A percentile compares a stretch with the other conserved stretches of the same genome.
These are phyloP conservation scores for Leccinum variicolor DNA, from an alignment of 768 basidiomycete genomes.

Conservation along the genomic window DNA sequence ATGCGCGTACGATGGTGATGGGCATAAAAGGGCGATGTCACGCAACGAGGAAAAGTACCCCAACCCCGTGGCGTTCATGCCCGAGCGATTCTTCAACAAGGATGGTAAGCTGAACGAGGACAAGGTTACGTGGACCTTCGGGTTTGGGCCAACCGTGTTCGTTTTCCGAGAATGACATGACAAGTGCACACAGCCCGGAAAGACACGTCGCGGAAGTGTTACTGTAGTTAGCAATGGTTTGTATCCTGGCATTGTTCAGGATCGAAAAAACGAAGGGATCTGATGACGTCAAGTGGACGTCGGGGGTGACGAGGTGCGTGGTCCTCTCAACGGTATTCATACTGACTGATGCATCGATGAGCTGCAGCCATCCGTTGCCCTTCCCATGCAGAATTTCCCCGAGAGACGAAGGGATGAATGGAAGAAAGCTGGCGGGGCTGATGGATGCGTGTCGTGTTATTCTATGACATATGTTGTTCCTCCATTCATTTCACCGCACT, in stretches of 20 bases:
- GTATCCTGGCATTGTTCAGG: neutral
- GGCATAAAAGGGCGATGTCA: conserved; percentile 9
- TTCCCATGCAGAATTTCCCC: neutral
- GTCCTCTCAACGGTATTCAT: neutral
- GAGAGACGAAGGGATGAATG: neutral
- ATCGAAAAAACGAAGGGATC: neutral
- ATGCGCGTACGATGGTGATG: too few relatives aligned
- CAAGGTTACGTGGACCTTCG: neutral
- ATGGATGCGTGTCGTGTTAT: neutral
- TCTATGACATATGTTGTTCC: neutral
- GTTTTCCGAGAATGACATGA: neutral
- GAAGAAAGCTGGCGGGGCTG: neutral
- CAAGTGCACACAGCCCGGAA: neutral
- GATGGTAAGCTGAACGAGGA: neutral
- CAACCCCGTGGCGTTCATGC: neutral
- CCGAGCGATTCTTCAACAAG: neutral
- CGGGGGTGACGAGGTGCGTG: neutral
- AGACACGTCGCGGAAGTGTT: neutral
- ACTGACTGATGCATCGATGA: too few relatives aligned
- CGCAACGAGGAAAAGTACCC: neutral
- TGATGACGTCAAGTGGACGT: neutral
- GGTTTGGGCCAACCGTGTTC: neutral
- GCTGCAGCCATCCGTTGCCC: neutral
- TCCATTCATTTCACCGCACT: neutral
- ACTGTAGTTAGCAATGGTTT: neutral